Evolutionary conservation across 331 rosid species (phyloP), one percentile per base, ranked within the genome.

Genomic region (Quercus tomentella): DNA sequence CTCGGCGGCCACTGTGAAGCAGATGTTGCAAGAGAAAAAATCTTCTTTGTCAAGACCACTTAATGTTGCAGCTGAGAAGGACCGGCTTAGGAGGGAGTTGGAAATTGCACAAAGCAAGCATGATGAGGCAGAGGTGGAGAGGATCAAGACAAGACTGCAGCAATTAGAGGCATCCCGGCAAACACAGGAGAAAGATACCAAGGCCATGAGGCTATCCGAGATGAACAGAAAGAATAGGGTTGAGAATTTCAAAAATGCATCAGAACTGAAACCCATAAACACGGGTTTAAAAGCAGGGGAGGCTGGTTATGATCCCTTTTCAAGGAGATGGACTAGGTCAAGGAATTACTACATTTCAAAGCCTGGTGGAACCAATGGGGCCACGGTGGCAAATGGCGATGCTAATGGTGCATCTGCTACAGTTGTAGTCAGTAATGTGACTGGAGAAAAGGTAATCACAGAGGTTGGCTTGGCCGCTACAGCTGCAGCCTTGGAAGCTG

Each of bases 271-370:
- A 81, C 93, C 91, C 25, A 4, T 75, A 52, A 91, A 84, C 49
- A 69, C 17, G 10, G 76, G 68, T 67, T 85, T 96, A 84, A 96
- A 89, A 87, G 96, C 94, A 2, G 99, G 99, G 45, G 98, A 96
- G 87, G 97, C 92, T 7, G 98, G 99, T 82, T 93, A 96, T 79
- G 99, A 96, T 88, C 99, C 98, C 25, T 95, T 95, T 85, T 95
- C 99, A n/a, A 91, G 98, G 88, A 86, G 99, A 83, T 95, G 99
- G 99, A 95, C 99, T 30, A 84, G 98, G 84, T 93, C 99, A 22
- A 95, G 93, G 80, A 95, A 95, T 83, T 95, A 96, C 84, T 96
- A 90, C 75, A 89, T 84, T 72, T 55, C 89, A 68, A 86, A 85
- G 49, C 91, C 92, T 2, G 93, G 87, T 43, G 97, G 82, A 63